These are phyloP conservation scores for Candida sithepensis DNA, from an alignment of 805 yeast genomes.

Conservation along the genomic window DNA sequence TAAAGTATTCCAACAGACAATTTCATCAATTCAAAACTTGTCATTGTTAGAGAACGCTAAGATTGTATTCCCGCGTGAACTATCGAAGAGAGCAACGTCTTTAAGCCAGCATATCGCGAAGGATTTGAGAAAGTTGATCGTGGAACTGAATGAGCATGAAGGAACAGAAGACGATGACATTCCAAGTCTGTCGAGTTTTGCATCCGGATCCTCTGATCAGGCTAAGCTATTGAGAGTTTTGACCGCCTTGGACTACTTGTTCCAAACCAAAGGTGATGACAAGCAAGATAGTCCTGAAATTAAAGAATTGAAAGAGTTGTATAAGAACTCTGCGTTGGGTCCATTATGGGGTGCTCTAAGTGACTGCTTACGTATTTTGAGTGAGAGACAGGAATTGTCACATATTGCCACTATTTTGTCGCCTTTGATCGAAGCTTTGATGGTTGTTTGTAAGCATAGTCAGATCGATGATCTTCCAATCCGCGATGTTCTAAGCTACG, in stretches of 20 bases:
- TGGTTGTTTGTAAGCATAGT: slow-evolving; percentile 94
- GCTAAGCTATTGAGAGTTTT: slow-evolving; percentile 80
- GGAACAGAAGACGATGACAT: slow-evolving; percentile 46
- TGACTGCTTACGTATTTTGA: slow-evolving; percentile 62
- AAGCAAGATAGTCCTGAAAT: slow-evolving; percentile 32
- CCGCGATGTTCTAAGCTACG: slow-evolving; percentile 56
- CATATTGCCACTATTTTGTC: slow-evolving; percentile 75
- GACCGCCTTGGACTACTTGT: slow-evolving; percentile 83
- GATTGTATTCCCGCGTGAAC: slow-evolving; percentile 60
- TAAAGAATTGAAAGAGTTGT: slow-evolving; percentile 54
- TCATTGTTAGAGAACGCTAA: slow-evolving; percentile 59
- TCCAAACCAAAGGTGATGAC: slow-evolving; percentile 41
- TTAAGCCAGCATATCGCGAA: slow-evolving; percentile 52
- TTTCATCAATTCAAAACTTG: slow-evolving; percentile 76
- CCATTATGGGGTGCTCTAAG: slow-evolving; percentile 82
- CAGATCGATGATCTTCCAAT: slow-evolving; percentile 54
- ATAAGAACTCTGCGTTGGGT: slow-evolving; percentile 66
- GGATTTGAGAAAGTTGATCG: slow-evolving; percentile 51
- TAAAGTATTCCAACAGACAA: slow-evolving; percentile 77
- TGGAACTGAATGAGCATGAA: slow-evolving; percentile 36
- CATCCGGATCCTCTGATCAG: slow-evolving; percentile 80
- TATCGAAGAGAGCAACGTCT: slow-evolving; percentile 59
- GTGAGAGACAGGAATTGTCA: slow-evolving; percentile 50
- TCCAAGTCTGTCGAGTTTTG: slow-evolving; percentile 54
- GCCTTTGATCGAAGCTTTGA: slow-evolving; percentile 85